Base-by-base conservation (phyloP, 805 yeast species). In the Millerozyma acaciae region DNA sequence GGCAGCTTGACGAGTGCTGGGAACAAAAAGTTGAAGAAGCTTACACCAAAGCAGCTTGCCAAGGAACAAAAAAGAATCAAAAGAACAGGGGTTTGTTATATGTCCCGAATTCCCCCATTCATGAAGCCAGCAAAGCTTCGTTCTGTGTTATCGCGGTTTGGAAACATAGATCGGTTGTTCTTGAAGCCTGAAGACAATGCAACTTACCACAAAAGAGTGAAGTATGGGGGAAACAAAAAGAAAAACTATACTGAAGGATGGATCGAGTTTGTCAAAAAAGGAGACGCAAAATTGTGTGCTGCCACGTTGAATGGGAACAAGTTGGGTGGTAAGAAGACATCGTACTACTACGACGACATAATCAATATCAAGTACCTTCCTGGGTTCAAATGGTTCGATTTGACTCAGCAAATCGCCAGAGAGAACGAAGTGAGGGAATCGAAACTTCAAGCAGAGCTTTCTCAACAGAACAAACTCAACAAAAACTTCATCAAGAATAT, bases 121-220 rank as follows among this genome's bases (percentile, higher is more conserved):
- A 93, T 93, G 98, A 89, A 89, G 54, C 97, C 98, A 1, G 76
- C 82, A 2, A 93, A 88, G 54, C 67, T 93, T 60, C 73, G 95
- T 48, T 93, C 88, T 32, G 74, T 93, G 8, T 64, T 93, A 21
- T 58, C 79, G 4, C 68, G 86, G 40, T 93, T 90, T 60, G 98
- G 98, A 8, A 78, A 77, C 38, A 72, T 90, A n/a, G 95, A 86
- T 48, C 69, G 97, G 43, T 63, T 93, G 5, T 93, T 83, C 53
- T 61, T 93, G 42, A 83, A 87, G 44, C 96, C 95, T 10, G 98
- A 93, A 56, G 84, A 82, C 42, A 71, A 78, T 7, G 65, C 73
- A 18, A 70, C 70, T 6, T 70, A 87, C 48, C 76, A 75, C 32
- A 69, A 72, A 31, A 68, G 98, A 47, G 78, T 85, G 14, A 84